phyloP scores from a whole-genome alignment of 2,329 filamentous ascomycete genomes.

The Dactylellina leptospora region DNA sequence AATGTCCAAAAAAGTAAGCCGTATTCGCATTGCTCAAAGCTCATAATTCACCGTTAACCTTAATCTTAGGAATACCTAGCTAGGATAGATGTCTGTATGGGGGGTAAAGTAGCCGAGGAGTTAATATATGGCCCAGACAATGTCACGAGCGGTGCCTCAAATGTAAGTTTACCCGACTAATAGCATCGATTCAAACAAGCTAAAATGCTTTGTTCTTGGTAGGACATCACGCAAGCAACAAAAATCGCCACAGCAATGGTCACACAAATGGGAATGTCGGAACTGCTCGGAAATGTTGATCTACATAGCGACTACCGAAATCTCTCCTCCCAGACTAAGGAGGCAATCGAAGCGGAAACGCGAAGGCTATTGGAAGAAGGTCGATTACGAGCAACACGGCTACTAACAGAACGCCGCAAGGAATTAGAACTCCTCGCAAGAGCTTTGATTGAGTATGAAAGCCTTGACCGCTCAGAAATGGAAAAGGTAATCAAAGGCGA shows the following conservation, averaged over 20 bases:
- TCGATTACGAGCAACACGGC: constrained; percentile 74
- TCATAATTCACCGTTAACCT: neutral
- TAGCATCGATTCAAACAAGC: too few species aligned
- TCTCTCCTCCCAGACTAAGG: constrained; percentile 85
- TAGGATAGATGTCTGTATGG: constrained; percentile 80
- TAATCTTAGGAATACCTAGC: constrained; percentile 72
- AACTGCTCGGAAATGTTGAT: constrained; percentile 86
- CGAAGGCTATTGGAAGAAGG: constrained; percentile 84
- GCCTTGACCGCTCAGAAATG: constrained; percentile 86
- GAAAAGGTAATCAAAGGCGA: constrained; percentile 88
- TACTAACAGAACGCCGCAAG: constrained; percentile 78
- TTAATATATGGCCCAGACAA: constrained; percentile 90
- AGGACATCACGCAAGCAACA: constrained; percentile 87
- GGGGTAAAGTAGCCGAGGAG: constrained; percentile 89
- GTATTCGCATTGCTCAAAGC: neutral
- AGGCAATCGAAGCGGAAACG: constrained; percentile 87
- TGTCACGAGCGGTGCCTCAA: constrained; percentile 86
- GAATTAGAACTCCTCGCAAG: constrained; percentile 89
- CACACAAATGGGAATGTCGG: constrained; percentile 87
- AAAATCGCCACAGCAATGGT: constrained; percentile 86
- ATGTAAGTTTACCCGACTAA: constrained; percentile 66
- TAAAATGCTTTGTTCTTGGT: constrained; percentile 4
- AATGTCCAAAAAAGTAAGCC: constrained; percentile 72
- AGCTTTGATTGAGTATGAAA: constrained; percentile 93
- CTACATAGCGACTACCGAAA: constrained; percentile 80